phyloP scores from a whole-genome alignment of 2,329 filamentous ascomycete species.

The Cladosporium phlei region DNA sequence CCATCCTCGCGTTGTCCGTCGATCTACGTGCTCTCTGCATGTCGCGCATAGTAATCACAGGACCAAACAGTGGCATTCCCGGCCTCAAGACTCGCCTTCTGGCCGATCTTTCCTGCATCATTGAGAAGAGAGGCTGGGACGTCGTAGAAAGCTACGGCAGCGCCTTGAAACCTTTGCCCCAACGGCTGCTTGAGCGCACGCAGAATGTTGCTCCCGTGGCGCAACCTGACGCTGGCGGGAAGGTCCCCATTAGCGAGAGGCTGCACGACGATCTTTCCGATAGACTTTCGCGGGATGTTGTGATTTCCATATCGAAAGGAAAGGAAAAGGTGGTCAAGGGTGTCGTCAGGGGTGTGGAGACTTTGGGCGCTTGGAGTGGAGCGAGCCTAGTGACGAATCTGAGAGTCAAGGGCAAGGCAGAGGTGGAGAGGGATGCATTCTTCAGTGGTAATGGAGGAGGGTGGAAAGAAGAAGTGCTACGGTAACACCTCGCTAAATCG shows the following conservation, averaged over 20 bases:
- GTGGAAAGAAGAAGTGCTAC: no score
- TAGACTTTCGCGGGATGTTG: constrained; percentile 53
- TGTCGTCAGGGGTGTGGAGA: constrained; percentile 60
- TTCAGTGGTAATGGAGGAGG: constrained; percentile 45
- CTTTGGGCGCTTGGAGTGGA: constrained; percentile 69
- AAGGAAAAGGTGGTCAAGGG: constrained; percentile 48
- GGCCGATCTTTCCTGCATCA: constrained; percentile 64
- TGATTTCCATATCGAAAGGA: constrained; percentile 44
- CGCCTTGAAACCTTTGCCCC: constrained; percentile 16
- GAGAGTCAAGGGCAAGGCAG: constrained; percentile 63
- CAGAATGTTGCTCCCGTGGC: background rate
- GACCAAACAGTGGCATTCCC: constrained; percentile 71
- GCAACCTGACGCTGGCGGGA: background rate
- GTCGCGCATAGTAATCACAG: constrained; percentile 81
- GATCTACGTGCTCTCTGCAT: constrained; percentile 83
- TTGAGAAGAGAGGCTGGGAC: constrained; percentile 71
- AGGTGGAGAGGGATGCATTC: constrained; percentile 68
- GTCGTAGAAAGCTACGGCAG: constrained; percentile 66
- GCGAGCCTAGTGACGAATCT: constrained; percentile 66
- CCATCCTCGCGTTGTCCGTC: constrained; percentile 68
- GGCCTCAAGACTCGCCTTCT: constrained; percentile 75
- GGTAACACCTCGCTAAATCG: background rate
- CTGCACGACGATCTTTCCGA: constrained; percentile 30
- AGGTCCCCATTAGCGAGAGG: constrained; percentile 14
- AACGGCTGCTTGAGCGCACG: background rate